These are phyloP conservation scores for Pseudozyma tsukubaensis DNA, from an alignment of 1,284 basidiomycete species.

Conservation along the genomic window DNA sequence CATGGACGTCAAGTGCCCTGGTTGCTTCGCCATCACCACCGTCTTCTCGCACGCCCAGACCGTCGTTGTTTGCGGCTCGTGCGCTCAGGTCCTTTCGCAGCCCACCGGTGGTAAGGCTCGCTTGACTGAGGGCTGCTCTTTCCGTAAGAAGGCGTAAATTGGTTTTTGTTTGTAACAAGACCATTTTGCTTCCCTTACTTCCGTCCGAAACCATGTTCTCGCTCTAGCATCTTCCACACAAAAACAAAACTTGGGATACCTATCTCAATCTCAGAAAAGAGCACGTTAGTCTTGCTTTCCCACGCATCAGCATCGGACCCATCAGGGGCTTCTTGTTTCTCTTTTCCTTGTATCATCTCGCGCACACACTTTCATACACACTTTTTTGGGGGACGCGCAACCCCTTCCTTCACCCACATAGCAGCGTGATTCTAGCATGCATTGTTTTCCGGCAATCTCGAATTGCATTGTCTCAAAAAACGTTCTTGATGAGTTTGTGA, in stretches of 20 bases:
- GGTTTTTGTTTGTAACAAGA: constrained; percentile 1
- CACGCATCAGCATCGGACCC: constrained; percentile 2
- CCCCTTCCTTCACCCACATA: neutral
- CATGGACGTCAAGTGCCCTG: constrained; percentile 99
- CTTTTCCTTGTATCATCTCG: constrained; percentile 31
- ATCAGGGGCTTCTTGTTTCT: neutral
- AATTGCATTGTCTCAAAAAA: neutral
- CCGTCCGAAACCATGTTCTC: constrained; percentile 5
- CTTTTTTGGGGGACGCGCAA: neutral
- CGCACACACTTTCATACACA: neutral
- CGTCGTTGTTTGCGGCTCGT: constrained; percentile 90
- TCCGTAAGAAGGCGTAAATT: constrained; percentile 65
- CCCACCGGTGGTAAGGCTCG: constrained; percentile 99
- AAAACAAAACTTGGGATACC: neutral
- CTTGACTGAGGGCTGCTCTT: constrained; percentile 82
- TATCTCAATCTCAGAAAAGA: neutral
- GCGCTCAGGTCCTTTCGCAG: constrained; percentile 95
- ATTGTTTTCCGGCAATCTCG: neutral
- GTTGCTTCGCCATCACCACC: constrained; percentile 93
- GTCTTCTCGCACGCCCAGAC: constrained; percentile 96
- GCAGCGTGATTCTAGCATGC: neutral
- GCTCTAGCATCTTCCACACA: constrained; percentile 14
- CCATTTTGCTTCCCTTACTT: neutral
- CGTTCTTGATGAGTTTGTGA: neutral
- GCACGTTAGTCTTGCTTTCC: neutral